Conservation (phyloP, 805 yeast genomes). For the Saccharomycopsis fibuligera region DNA sequence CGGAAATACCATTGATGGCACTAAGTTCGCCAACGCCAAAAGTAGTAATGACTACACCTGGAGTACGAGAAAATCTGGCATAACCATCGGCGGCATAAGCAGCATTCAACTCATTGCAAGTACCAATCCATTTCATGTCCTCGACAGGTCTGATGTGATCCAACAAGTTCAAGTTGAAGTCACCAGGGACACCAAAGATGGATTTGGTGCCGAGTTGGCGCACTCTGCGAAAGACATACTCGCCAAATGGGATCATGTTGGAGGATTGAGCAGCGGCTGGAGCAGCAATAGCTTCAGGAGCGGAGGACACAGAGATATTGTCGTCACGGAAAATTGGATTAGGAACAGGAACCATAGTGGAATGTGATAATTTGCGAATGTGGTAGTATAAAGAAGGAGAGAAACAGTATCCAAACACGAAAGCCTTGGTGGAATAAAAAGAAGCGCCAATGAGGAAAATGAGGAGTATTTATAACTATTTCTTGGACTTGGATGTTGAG, state of each 20-base stretch:
- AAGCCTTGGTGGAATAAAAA: no score
- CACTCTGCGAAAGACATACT: conserved; percentile 55
- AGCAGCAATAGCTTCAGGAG: not conserved
- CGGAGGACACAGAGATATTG: conserved; percentile 5
- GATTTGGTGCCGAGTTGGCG: conserved; percentile 48
- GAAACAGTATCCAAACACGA: no score
- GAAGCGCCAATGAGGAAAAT: no score
- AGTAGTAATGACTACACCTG: conserved; percentile 66
- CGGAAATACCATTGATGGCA: conserved; percentile 77
- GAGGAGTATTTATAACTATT: no score
- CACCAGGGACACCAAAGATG: conserved; percentile 77
- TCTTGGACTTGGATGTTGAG: no score
- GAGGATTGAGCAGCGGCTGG: not conserved
- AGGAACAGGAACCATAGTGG: conserved; percentile 19
- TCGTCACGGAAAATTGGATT: conserved; percentile 10
- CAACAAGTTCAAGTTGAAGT: conserved; percentile 59
- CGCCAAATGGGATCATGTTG: conserved; percentile 48
- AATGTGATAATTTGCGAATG: not conserved
- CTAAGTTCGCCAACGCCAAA: conserved; percentile 88
- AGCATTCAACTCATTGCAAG: conserved; percentile 83
- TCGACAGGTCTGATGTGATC: conserved; percentile 57
- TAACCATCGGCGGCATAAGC: conserved; percentile 92
- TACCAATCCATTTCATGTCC: conserved; percentile 66
- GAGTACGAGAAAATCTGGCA: conserved; percentile 54
- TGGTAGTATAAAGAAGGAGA: not conserved